Evolutionary conservation across 2,329 filamentous ascomycete genomes (phyloP).

Genomic region (Penicillium brevicompactum): DNA sequence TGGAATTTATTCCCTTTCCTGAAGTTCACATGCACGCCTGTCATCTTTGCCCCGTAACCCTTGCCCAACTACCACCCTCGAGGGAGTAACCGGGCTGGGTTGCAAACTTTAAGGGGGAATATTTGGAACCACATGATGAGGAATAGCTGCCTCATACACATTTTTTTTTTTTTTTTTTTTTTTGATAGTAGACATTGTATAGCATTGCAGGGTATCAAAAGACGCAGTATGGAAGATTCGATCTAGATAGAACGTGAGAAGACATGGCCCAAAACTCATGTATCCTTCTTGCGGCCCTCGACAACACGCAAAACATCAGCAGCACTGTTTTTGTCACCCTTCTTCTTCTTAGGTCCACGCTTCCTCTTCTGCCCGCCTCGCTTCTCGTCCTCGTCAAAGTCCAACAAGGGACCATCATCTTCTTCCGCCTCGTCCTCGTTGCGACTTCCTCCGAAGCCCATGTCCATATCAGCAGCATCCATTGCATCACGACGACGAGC

Average conservation of each 20-base stretch:
- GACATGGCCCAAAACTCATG: background rate
- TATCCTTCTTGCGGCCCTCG: slow-evolving; percentile 60
- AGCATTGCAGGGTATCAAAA: background rate
- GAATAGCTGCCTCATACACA: too few relatives aligned
- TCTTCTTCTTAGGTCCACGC: slow-evolving; percentile 58
- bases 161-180: too few relatives aligned
- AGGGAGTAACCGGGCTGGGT: too few relatives aligned
- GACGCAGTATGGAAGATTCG: background rate
- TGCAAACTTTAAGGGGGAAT: too few relatives aligned
- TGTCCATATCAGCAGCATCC: slow-evolving; percentile 87
- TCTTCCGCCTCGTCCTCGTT: slow-evolving; percentile 87
- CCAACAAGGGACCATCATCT: slow-evolving; percentile 64
- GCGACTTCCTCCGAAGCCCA: slow-evolving; percentile 88
- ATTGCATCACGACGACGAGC: slow-evolving; percentile 63
- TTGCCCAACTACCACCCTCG: too few relatives aligned
- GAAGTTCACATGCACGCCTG: too few relatives aligned
- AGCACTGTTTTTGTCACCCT: slow-evolving; percentile 65
- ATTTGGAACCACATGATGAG: too few relatives aligned
- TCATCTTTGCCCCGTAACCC: too few relatives aligned
- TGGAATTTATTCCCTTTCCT: too few relatives aligned
- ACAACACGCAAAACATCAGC: slow-evolving; percentile 79
- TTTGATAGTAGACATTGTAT: background rate
- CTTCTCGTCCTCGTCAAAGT: slow-evolving; percentile 33
- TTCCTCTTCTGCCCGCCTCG: slow-evolving; percentile 47
- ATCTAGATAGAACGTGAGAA: background rate